Base-by-base conservation (phyloP, 75 land plant species). In the Adiantum capillusveneris region DNA sequence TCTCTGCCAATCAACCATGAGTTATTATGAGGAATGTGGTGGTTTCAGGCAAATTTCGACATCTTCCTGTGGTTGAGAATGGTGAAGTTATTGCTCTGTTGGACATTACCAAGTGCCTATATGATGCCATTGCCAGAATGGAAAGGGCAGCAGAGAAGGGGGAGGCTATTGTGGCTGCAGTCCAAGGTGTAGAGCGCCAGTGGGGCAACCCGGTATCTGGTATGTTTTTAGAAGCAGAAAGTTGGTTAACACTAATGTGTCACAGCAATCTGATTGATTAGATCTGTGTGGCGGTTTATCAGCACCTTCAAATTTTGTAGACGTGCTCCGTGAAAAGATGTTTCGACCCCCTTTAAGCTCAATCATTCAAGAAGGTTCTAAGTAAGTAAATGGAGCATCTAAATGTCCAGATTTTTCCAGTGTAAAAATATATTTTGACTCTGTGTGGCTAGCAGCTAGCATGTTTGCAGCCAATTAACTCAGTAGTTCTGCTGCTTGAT, bases 91-190 rank as follows among this genome's bases (percentile, higher is more conserved):
- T 82, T 57, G 90, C 94, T 1, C 46, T 89, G 60, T 50, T 89
- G 57, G 94, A 89, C 46, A 89, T 89, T 28, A 83, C 94, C 21
- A 89, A 78, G 65, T 89, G 94, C 34, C 74, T 89, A 3, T 89
- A 85, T 80, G 94, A 89, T 76, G 94, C 94, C 31, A 89, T 89
- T 51, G 77, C 86, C 17, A 77, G 73, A 58, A 82, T 89, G 94
- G 94, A 89, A 70, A 87, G 76, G 58, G 90, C 90, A 53, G 90
- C 94, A n/a, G 94, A 89, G 65, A 88, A 86, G 41, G 90, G 94
- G 9, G 86, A 80, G 78, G 94, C 94, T 13, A 77, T 89, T 68
- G 94, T 81, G 43, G 94, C 94, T 70, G 94, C 94, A 44, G 94
- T 89, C 27, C 86, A 89, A 65, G 86, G 82, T 27, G 90, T 89